Conservation (phyloP, 257 asterid species). For the Ocimum tenuiflorum region DNA sequence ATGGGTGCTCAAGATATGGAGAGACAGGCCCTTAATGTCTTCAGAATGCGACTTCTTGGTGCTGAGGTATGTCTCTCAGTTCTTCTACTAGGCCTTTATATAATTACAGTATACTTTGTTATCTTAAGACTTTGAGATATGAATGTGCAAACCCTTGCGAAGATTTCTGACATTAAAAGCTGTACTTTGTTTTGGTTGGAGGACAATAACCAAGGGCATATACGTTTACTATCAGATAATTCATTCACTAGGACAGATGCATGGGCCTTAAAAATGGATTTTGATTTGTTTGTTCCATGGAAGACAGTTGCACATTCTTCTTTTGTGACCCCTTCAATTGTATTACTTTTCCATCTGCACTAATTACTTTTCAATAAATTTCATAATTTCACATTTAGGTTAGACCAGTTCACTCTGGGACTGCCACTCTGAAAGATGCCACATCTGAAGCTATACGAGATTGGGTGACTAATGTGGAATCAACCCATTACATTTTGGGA, state of each 20-base stretch:
- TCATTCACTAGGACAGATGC: constrained; percentile 3
- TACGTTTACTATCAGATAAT: not conserved
- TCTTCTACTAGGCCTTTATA: not conserved
- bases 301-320: not conserved
- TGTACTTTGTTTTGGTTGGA: not conserved
- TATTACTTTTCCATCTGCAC: not conserved
- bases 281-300: not conserved
- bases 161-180: not conserved
- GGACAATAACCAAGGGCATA: not conserved
- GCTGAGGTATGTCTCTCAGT: constrained; percentile 65
- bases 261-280: not conserved
- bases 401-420: constrained; percentile 84
- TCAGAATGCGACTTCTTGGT: constrained; percentile 89
- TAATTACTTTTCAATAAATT: not conserved
- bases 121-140: not conserved
- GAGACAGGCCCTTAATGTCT: constrained; percentile 87
- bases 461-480: constrained; percentile 91
- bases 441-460: constrained; percentile 96
- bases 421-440: constrained; percentile 95
- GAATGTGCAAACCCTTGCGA: not conserved
- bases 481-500: constrained; percentile 89
- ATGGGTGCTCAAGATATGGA: constrained; percentile 99
- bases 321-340: not conserved
- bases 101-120: not conserved
- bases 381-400: constrained; percentile 42